These are phyloP conservation scores for Trichoderma aggressivum DNA, from an alignment of 2,329 filamentous ascomycete species.

Conservation along the genomic window DNA sequence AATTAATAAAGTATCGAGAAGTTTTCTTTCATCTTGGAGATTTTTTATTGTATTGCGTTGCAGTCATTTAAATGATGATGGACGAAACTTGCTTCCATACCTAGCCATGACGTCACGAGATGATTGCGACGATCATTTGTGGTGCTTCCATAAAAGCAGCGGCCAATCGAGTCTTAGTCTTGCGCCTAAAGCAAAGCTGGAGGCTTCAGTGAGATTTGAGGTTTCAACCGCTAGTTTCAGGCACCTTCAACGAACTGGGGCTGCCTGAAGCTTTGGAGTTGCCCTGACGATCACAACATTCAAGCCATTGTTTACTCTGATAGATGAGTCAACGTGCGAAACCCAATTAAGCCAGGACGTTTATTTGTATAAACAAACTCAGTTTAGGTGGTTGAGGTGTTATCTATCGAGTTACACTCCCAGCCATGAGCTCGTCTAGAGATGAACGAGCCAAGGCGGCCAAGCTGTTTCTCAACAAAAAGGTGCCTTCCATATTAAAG, in stretches of 20 bases:
- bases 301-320: background rate
- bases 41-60: background rate
- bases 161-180: background rate
- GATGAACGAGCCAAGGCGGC: constrained; percentile 52
- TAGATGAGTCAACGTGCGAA: background rate
- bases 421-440: background rate
- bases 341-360: background rate
- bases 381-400: background rate
- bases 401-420: background rate
- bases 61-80: background rate
- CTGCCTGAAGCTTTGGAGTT: background rate
- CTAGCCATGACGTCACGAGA: constrained; percentile 9
- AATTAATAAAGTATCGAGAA: background rate
- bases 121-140: background rate
- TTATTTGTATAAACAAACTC: background rate
- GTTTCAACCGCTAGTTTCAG: background rate
- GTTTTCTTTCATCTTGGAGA: background rate
- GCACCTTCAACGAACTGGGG: background rate
- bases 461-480: constrained; percentile 55
- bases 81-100: background rate
- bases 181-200: background rate
- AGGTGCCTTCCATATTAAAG: constrained; percentile 54
- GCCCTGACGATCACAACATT: background rate
- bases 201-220: background rate
- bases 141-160: background rate